These are phyloP conservation scores for Chalciporus pseudorubinellus DNA, from an alignment of 768 basidiomycete species.

Conservation along the genomic window DNA sequence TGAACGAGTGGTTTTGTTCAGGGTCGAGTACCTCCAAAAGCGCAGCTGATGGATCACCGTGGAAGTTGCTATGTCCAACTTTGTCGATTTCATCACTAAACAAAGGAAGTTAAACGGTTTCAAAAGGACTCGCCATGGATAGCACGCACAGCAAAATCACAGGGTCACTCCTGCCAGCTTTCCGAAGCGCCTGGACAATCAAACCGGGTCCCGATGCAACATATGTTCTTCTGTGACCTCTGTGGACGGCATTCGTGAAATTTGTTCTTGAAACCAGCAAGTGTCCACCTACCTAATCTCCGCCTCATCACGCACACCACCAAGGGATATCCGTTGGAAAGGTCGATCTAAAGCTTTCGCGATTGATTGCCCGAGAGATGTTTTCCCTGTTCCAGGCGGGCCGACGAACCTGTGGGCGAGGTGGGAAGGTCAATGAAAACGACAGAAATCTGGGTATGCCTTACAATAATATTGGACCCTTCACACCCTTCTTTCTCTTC, in stretches of 20 bases:
- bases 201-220: constrained; percentile 85
- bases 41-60: constrained; percentile 90
- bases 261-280: no score
- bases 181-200: constrained; percentile 83
- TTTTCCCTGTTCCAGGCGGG: constrained; percentile 90
- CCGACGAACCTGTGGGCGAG: constrained; percentile 64
- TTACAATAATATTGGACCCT: constrained; percentile 72
- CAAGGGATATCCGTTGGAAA: constrained; percentile 89
- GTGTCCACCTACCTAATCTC: constrained; percentile 49
- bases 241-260: background rate
- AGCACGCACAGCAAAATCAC: constrained; percentile 64
- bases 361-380: constrained; percentile 85
- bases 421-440: background rate
- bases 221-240: constrained; percentile 79
- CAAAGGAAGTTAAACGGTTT: background rate
- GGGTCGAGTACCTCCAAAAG: constrained; percentile 91
- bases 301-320: constrained; percentile 92
- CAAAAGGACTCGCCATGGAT: background rate
- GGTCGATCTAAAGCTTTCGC: constrained; percentile 80
- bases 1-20: constrained; percentile 85
- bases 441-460: constrained; percentile 11
- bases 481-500: constrained; percentile 43
- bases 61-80: constrained; percentile 81
- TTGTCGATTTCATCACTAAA: constrained; percentile 86
- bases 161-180: constrained; percentile 76